Percentiles rank a stretch among this genome's conserved stretches.
These are phyloP conservation scores for Osmozyma mogii DNA, from an alignment of 805 yeast genomes.

Conservation along the genomic window DNA sequence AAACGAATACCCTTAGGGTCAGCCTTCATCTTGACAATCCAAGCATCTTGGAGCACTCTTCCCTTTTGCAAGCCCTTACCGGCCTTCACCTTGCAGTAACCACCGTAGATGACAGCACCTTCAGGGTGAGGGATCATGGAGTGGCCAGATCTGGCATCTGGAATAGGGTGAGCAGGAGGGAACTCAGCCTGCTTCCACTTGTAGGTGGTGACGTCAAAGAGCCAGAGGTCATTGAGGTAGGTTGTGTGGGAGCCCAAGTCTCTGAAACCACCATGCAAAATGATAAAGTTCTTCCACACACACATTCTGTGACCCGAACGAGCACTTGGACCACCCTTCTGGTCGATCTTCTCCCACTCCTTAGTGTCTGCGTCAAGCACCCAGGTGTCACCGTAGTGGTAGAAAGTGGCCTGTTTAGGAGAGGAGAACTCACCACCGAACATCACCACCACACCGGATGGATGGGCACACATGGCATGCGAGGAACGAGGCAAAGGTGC, in stretches of 20 bases:
- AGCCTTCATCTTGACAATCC: constrained; percentile 81
- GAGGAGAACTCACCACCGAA: constrained; percentile 98
- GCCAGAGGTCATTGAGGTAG: constrained; percentile 82
- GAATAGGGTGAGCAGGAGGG: constrained; percentile 70
- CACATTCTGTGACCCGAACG: constrained; percentile 91
- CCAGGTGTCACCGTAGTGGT: constrained; percentile 97
- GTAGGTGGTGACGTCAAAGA: constrained; percentile 80
- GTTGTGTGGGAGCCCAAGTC: constrained; percentile 82
- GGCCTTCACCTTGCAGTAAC: constrained; percentile 89
- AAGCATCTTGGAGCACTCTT: constrained; percentile 75
- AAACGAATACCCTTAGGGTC: constrained; percentile 73
- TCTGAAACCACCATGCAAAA: constrained; percentile 87
- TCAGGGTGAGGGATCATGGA: constrained; percentile 71
- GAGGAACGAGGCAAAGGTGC: constrained; percentile 90
- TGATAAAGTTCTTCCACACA: constrained; percentile 82
- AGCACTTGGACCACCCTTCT: constrained; percentile 68
- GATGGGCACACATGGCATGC: constrained; percentile 89
- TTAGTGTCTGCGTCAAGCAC: constrained; percentile 72
- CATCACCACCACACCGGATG: constrained; percentile 75
- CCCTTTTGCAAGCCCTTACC: constrained; percentile 86
- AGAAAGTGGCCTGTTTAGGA: constrained; percentile 91
- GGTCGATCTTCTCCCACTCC: constrained; percentile 86
- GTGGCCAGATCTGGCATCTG: constrained; percentile 93
- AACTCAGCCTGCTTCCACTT: constrained; percentile 89
- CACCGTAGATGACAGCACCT: constrained; percentile 87